A percentile compares a stretch with the other conserved stretches of the same genome.
Conservation (phyloP, 2,329 filamentous ascomycete genomes). For the Stylonectria norvegica region DNA sequence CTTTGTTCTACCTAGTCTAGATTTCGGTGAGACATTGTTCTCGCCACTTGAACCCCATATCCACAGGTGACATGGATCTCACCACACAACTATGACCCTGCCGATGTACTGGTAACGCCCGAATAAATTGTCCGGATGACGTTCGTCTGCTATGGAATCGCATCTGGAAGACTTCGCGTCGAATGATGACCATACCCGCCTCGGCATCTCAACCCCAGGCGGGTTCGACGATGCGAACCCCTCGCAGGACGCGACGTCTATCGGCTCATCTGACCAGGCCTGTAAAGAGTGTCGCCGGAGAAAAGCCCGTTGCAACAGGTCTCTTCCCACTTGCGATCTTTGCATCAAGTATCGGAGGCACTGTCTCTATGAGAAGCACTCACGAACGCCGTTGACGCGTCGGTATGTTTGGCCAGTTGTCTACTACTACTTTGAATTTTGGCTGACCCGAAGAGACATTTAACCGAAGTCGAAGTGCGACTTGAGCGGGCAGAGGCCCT, state of each 20-base stretch:
- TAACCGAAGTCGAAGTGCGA: constrained; percentile 43
- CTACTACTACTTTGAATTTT: neutral
- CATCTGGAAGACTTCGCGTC: neutral
- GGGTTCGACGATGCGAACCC: constrained; percentile 4
- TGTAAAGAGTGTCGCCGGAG: constrained; percentile 40
- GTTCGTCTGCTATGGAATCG: constrained; percentile 1
- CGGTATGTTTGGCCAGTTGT: constrained; percentile 30
- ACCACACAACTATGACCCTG: too few species aligned
- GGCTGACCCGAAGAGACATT: constrained; percentile 28
- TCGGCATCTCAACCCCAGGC: neutral
- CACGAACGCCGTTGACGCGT: constrained; percentile 46
- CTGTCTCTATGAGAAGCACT: constrained; percentile 47
- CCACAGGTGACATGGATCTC: too few species aligned
- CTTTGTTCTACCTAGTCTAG: too few species aligned
- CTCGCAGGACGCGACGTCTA: constrained; percentile 11
- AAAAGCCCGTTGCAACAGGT: constrained; percentile 38
- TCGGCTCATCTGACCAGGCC: constrained; percentile 33
- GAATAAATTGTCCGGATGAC: too few species aligned
- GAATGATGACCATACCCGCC: neutral
- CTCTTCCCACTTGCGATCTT: constrained; percentile 36
- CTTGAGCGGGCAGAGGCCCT: constrained; percentile 35
- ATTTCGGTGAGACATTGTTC: too few species aligned
- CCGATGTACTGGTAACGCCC: too few species aligned
- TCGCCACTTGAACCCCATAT: too few species aligned
- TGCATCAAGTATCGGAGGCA: constrained; percentile 43